Evolutionary conservation across 768 basidiomycete genomes (phyloP).

Genomic region (Tulasnella sp.): DNA sequence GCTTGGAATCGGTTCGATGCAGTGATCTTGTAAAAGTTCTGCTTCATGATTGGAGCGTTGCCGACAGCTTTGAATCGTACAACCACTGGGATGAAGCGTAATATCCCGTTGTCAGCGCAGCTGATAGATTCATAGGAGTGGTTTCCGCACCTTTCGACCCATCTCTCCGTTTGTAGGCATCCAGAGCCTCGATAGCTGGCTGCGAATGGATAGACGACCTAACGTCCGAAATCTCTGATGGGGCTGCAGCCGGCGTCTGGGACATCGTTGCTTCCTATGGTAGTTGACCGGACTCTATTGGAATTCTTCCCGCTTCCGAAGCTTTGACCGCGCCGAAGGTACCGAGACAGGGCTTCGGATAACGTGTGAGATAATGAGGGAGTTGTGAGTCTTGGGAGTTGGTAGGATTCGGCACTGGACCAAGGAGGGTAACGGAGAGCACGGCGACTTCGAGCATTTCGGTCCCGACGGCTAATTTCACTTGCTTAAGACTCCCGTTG

Average conservation of each 20-base stretch:
- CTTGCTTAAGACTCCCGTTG: neutral
- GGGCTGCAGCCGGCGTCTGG: constrained; percentile 6
- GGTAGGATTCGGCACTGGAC: neutral
- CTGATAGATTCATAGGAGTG: neutral
- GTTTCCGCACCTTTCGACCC: constrained; percentile 59
- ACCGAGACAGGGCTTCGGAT: neutral
- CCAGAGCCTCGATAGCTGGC: constrained; percentile 63
- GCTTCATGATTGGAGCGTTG: constrained; percentile 97
- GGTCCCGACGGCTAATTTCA: neutral
- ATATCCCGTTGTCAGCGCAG: neutral
- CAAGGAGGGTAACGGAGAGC: neutral
- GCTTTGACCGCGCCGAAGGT: neutral
- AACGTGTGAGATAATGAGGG: neutral
- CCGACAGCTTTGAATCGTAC: constrained; percentile 97
- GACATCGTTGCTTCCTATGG: neutral
- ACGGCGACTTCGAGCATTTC: neutral
- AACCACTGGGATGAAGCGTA: constrained; percentile 57
- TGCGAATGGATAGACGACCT: constrained; percentile 27
- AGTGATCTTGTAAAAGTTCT: constrained; percentile 97
- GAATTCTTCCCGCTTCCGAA: neutral
- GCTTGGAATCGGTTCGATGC: constrained; percentile 92
- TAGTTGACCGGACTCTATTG: neutral
- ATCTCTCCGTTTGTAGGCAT: constrained; percentile 85
- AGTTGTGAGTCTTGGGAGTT: constrained; percentile 2
- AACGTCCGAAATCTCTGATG: constrained; percentile 26